Evolutionary conservation across 306 rosid genomes (phyloP).

Genomic region (Trifolium subterraneum): DNA sequence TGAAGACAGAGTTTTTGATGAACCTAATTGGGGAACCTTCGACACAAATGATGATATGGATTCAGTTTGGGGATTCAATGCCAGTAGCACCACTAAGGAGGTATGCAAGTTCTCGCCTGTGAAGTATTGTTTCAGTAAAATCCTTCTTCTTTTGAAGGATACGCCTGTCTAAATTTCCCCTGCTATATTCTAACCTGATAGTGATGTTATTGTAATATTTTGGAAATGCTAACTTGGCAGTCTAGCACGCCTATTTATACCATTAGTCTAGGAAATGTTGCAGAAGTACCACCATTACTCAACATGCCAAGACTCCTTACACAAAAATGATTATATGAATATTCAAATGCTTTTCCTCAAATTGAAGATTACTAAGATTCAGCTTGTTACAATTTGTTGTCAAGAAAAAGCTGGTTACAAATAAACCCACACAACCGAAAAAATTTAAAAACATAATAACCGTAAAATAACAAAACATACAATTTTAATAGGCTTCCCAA

Average conservation of each 20-base stretch:
- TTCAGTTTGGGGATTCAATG: constrained; percentile 88
- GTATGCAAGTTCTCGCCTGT: constrained; percentile 49
- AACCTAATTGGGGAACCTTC: constrained; percentile 85
- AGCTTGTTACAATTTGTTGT: neutral
- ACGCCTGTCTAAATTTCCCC: neutral
- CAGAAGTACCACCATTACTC: too few relatives aligned
- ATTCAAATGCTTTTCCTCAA: neutral
- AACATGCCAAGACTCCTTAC: too few relatives aligned
- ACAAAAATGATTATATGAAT: neutral
- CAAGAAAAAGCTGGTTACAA: neutral
- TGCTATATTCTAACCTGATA: constrained; percentile 14
- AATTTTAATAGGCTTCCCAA: constrained; percentile 6
- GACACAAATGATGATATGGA: constrained; percentile 85
- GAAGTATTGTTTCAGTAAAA: constrained; percentile 24
- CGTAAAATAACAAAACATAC: neutral
- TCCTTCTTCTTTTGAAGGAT: constrained; percentile 28
- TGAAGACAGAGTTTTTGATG: constrained; percentile 76
- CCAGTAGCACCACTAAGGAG: constrained; percentile 66
- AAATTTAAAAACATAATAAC: constrained; percentile 5
- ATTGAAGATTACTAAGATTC: constrained; percentile 12
- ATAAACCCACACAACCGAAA: neutral
- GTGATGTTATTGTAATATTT: neutral
- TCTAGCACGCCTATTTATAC: constrained; percentile 4
- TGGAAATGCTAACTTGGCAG: constrained; percentile 23
- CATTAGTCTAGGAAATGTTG: constrained; percentile 4